phyloP scores from a whole-genome alignment of 169 alveolate genomes.

The Cryptosporidium muris region DNA sequence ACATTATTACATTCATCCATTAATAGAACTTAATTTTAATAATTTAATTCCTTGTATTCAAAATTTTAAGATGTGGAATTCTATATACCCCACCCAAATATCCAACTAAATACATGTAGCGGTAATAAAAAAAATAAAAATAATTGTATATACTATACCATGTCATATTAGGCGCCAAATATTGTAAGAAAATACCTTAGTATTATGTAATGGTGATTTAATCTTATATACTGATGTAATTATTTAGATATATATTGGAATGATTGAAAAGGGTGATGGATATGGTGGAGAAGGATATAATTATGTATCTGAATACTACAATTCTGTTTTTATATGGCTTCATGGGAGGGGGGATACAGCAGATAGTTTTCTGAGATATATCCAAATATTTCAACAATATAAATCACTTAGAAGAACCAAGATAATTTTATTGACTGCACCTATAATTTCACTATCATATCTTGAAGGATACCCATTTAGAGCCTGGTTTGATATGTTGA shows the following conservation, averaged over 20 bases:
- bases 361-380: conserved; percentile 14
- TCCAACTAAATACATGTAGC: too few species aligned
- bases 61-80: too few species aligned
- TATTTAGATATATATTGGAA: neutral
- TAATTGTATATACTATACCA: too few species aligned
- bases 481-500: conserved; percentile 71
- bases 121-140: too few species aligned
- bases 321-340: conserved; percentile 63
- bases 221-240: neutral
- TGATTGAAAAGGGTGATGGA: conserved; percentile 59
- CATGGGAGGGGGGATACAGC: conserved; percentile 68
- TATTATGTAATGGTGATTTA: neutral
- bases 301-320: conserved; percentile 26
- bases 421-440: conserved; percentile 33
- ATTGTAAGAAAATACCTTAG: neutral
- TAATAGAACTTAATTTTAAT: too few species aligned
- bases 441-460: neutral
- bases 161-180: neutral
- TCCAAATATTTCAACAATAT: conserved; percentile 16
- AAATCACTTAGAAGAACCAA: conserved; percentile 24
- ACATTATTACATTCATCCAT: too few species aligned
- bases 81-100: too few species aligned
- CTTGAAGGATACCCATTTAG: conserved; percentile 8
- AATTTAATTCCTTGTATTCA: too few species aligned
- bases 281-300: conserved; percentile 45